Evolutionary conservation across 371 early-diverging fungal species (phyloP), one percentile per base, ranked within the genome.

Genomic region (Mortierella sp.): DNA sequence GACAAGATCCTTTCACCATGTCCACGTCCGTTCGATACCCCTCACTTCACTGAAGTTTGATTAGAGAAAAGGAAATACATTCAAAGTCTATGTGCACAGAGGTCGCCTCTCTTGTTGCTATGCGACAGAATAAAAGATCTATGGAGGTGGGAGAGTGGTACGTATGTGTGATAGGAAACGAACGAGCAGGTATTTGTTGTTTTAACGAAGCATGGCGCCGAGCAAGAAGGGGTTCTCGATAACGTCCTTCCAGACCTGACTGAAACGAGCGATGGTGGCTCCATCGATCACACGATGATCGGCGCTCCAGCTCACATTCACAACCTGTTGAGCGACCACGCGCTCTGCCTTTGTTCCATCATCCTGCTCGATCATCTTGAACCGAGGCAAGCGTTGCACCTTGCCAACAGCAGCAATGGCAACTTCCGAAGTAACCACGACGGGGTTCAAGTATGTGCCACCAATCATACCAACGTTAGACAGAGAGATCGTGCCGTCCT

Each of bases 231-330:
- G 94, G 67, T 95, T 88, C 82, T 98, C 97, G 34, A 98, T 79
- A 49, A 92, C 84, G 24, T 71, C 63, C 84, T 95, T 96, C 96
- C 95, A 98, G 25, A 83, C 74, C 53, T 86, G 83, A 17, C 91
- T 93, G 81, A 97, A 97, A 47, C 96, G 84, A 34, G 98, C 98
- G 63, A 98, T 86, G 0, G 98, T 97, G 5, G 97, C 99, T 21
- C 99, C 99, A 79, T 98, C 98, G 63, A 98, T 87, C n/a, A 98
- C 91, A 25, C 98, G 87, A 79, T 98, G 98, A 80, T 98, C 98
- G 7, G 98, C 98, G 3, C 92, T 90, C 92, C 94, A 97, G 83
- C 94, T 95, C 27, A 95, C 82, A 16, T 88, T 87, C 68, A 96
- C 79, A 13, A 96, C 81, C 63, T 88, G 79, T 64, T 89, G 89